phyloP scores from a whole-genome alignment of 106 monocot genomes.

The Ottelia alismoides region DNA sequence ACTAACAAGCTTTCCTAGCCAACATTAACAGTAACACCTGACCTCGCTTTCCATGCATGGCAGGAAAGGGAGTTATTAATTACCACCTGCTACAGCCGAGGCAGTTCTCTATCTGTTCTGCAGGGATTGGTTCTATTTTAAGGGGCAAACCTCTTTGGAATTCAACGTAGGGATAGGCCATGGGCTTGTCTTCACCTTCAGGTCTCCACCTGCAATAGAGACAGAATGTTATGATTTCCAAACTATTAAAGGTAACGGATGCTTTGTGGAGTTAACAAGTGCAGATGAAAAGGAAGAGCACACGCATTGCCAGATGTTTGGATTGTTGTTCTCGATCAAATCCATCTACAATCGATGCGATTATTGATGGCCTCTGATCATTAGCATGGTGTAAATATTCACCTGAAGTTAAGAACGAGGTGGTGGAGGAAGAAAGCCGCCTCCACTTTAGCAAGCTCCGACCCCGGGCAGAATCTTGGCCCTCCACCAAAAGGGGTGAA shows the following conservation, averaged over 20 bases:
- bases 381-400: no score
- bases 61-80: not conserved
- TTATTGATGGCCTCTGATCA: no score
- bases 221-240: no score
- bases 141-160: constrained; percentile 60
- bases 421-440: constrained; percentile 73
- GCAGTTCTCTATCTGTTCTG: not conserved
- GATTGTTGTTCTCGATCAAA: no score
- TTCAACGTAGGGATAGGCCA: constrained; percentile 72
- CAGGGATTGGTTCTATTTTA: constrained; percentile 25
- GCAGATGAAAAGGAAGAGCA: no score
- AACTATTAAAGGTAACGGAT: no score
- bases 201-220: constrained; percentile 49
- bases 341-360: no score
- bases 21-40: no score
- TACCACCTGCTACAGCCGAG: not conserved
- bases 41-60: no score
- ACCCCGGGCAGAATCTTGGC: constrained; percentile 65
- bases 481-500: constrained; percentile 84
- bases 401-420: constrained; percentile 70
- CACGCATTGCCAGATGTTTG: no score
- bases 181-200: constrained; percentile 46
- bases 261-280: no score
- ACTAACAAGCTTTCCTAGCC: not conserved
- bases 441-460: constrained; percentile 75